phyloP scores from a whole-genome alignment of 225 moss, liverwort and hornwort genomes.

The Physcomitrium patens region DNA sequence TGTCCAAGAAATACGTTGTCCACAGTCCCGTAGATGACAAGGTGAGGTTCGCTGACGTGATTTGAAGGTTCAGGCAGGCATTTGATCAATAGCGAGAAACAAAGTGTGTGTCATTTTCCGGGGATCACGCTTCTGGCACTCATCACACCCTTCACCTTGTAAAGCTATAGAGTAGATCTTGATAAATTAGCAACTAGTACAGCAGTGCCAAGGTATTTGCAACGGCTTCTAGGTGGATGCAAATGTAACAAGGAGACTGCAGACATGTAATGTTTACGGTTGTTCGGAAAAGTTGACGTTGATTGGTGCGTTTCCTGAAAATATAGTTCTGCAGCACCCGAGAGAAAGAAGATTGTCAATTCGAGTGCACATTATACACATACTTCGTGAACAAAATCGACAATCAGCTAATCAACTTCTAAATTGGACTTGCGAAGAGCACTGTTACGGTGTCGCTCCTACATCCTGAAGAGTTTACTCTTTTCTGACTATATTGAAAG shows the following conservation, averaged over 20 bases:
- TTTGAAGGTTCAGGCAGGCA: constrained; percentile 48
- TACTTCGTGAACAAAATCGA: constrained; percentile 2
- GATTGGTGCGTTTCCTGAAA: constrained; percentile 10
- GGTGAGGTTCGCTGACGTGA: constrained; percentile 12
- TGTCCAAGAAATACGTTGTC: constrained; percentile 32
- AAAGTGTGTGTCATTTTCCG: constrained; percentile 53
- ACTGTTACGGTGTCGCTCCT: not conserved
- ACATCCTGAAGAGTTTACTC: not conserved
- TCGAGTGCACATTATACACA: constrained; percentile 19
- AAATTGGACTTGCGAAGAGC: not conserved
- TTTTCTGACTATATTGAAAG: not conserved
- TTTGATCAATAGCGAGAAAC: constrained; percentile 58
- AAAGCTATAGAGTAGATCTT: constrained; percentile 28
- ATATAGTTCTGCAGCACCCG: constrained; percentile 26
- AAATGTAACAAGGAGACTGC: not conserved
- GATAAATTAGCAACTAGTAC: constrained; percentile 3
- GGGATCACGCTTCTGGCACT: constrained; percentile 9
- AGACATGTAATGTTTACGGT: constrained; percentile 29
- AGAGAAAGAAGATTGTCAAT: constrained; percentile 27
- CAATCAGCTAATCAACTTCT: constrained; percentile 4
- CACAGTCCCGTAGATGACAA: constrained; percentile 27
- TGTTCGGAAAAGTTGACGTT: not conserved
- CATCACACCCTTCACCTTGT: constrained; percentile 22
- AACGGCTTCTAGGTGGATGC: constrained; percentile 16
- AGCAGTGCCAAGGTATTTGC: constrained; percentile 20